phyloP scores from a whole-genome alignment of 257 asterid genomes.

The Marsdenia floribunda region DNA sequence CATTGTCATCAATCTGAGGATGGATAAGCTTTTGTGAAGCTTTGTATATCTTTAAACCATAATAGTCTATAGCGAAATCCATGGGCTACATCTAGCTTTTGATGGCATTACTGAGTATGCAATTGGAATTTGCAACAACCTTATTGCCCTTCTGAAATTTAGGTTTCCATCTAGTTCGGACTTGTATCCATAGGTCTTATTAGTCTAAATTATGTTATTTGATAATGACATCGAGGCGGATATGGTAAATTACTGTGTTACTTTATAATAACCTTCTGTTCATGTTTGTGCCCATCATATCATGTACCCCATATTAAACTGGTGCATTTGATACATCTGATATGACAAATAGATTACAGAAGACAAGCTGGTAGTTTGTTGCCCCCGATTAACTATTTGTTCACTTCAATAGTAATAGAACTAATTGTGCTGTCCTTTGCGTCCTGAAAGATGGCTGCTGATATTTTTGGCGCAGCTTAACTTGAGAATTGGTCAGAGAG shows the following conservation, averaged over 20 bases:
- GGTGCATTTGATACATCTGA: not conserved
- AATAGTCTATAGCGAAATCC: slow-evolving; percentile 12
- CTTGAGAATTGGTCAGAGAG: not conserved
- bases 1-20: slow-evolving; percentile 10
- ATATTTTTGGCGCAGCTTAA: not conserved
- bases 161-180: slow-evolving; percentile 5
- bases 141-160: slow-evolving; percentile 1
- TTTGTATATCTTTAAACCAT: slow-evolving; percentile 22
- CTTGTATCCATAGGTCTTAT: not conserved
- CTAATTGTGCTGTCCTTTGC: too few relatives aligned
- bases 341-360: not conserved
- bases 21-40: slow-evolving; percentile 19
- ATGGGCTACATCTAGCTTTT: slow-evolving; percentile 2
- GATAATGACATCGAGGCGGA: not conserved
- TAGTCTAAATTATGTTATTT: slow-evolving; percentile 7
- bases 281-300: not conserved
- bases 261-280: not conserved
- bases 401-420: not conserved
- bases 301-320: not conserved
- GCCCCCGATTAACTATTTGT: not conserved
- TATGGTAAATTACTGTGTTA: not conserved
- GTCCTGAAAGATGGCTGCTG: not conserved
- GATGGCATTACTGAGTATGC: slow-evolving; percentile 18
- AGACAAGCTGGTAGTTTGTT: not conserved
- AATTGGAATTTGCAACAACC: slow-evolving; percentile 9